Evolutionary conservation across 2,329 filamentous ascomycete species (phyloP).

Genomic region (Xylariomycetidae sp.): DNA sequence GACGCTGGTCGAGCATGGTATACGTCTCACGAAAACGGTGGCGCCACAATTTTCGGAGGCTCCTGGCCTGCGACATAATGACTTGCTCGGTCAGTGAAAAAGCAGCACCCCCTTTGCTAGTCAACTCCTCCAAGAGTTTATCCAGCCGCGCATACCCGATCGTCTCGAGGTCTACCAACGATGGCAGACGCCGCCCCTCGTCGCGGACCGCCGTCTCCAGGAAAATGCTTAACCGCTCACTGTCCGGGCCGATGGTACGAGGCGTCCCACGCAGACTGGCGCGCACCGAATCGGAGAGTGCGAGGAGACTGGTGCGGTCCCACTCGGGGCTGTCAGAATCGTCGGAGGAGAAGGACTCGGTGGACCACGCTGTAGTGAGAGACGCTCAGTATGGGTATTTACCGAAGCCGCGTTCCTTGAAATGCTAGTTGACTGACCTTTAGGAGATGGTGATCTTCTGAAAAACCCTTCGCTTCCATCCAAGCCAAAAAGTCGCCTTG

Average conservation of each 20-base stretch:
- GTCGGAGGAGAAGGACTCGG: constrained; percentile 9
- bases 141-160: constrained; percentile 31
- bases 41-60: constrained; percentile 37
- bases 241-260: constrained; percentile 26
- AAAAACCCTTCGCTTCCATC: constrained; percentile 18
- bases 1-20: constrained; percentile 38
- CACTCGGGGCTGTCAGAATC: constrained; percentile 14
- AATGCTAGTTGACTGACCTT: constrained; percentile 13
- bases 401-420: not conserved
- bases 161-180: constrained; percentile 32
- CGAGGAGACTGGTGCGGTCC: constrained; percentile 22
- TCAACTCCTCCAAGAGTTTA: constrained; percentile 37
- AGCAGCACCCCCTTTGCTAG: constrained; percentile 27
- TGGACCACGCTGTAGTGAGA: constrained; percentile 4
- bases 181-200: constrained; percentile 27
- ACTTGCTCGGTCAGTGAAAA: constrained; percentile 24
- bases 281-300: constrained; percentile 38
- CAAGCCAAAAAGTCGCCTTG: constrained; percentile 22
- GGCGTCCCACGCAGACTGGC: constrained; percentile 27
- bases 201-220: constrained; percentile 33
- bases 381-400: constrained; percentile 12
- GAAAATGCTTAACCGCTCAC: constrained; percentile 32
- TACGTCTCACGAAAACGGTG: constrained; percentile 38
- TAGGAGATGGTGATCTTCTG: constrained; percentile 14
- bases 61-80: constrained; percentile 31